phyloP scores from a whole-genome alignment of 1,284 basidiomycete species.

The Ustilago lituana region DNA sequence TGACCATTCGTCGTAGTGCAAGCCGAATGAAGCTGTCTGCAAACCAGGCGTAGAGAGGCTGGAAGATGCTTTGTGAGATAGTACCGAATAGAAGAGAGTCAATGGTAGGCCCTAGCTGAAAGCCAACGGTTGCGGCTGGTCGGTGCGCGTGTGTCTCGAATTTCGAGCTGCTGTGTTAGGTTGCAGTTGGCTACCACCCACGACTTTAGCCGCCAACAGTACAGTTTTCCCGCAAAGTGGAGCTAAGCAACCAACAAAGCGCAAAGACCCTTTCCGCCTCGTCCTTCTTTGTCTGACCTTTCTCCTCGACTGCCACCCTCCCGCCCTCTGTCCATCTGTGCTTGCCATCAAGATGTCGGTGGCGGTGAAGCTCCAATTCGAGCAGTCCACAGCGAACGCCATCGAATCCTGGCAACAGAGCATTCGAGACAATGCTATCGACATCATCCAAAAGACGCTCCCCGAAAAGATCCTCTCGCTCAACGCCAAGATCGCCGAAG shows the following conservation, averaged over 20 bases:
- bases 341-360: slow-evolving; percentile 26
- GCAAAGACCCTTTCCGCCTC: not conserved
- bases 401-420: slow-evolving; percentile 45
- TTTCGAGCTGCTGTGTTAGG: too few relatives aligned
- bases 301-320: not conserved
- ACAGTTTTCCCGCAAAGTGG: slow-evolving; percentile 13
- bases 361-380: slow-evolving; percentile 39
- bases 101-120: too few relatives aligned
- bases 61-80: too few relatives aligned
- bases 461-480: slow-evolving; percentile 46
- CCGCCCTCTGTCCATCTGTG: not conserved
- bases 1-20: too few relatives aligned
- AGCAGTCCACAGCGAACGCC: slow-evolving; percentile 27
- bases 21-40: too few relatives aligned
- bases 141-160: too few relatives aligned
- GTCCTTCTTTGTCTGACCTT: not conserved
- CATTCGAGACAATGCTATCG: slow-evolving; percentile 33
- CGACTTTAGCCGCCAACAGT: too few relatives aligned
- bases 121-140: too few relatives aligned
- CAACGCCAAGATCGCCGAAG: slow-evolving; percentile 31
- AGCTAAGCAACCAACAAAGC: slow-evolving; percentile 6
- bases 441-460: slow-evolving; percentile 42
- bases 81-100: too few relatives aligned
- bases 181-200: too few relatives aligned
- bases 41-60: too few relatives aligned